These are phyloP conservation scores for Ramicandelaber brevisporus DNA, from an alignment of 192 early-diverging fungal genomes.

Conservation along the genomic window DNA sequence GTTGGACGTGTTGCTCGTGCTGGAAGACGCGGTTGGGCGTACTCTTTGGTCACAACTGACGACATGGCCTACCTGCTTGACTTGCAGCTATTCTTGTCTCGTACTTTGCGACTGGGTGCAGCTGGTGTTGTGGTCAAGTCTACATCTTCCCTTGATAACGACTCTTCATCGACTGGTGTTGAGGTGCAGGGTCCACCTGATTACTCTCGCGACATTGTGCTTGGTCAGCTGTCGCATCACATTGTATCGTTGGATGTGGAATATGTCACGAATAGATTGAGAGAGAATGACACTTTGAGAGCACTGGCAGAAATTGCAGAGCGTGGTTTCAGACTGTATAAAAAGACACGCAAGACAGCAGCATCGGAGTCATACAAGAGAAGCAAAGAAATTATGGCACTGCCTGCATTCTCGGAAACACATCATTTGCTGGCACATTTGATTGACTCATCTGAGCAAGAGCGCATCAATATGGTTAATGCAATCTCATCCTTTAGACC, in stretches of 20 bases:
- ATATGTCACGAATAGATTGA: conserved; percentile 34
- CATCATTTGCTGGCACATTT: conserved; percentile 43
- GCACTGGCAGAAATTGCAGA: conserved; percentile 31
- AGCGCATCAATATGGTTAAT: conserved; percentile 40
- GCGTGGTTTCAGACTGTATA: conserved; percentile 75
- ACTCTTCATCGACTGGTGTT: too few species aligned
- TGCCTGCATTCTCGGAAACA: conserved; percentile 29
- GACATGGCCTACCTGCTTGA: conserved; percentile 85
- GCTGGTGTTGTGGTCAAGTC: conserved; percentile 14
- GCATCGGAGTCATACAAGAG: conserved; percentile 64
- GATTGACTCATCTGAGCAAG: conserved; percentile 25
- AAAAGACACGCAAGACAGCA: conserved; percentile 53
- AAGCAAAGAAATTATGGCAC: conserved; percentile 55
- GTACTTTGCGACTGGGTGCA: conserved; percentile 31
- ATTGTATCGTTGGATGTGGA: conserved; percentile 45
- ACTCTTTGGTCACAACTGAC: conserved; percentile 60
- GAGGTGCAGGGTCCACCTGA: conserved; percentile 12
- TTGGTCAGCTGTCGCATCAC: conserved; percentile 49
- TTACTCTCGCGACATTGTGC: conserved; percentile 54
- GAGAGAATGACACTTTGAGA: conserved; percentile 31
- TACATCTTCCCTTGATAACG: background rate
- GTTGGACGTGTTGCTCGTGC: conserved; percentile 93
- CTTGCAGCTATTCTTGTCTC: conserved; percentile 71
- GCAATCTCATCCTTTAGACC: conserved; percentile 63
- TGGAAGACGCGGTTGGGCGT: conserved; percentile 78